Evolutionary conservation across 768 basidiomycete species (phyloP), one percentile per base, ranked within the genome.

Genomic region (Boletales sp.): DNA sequence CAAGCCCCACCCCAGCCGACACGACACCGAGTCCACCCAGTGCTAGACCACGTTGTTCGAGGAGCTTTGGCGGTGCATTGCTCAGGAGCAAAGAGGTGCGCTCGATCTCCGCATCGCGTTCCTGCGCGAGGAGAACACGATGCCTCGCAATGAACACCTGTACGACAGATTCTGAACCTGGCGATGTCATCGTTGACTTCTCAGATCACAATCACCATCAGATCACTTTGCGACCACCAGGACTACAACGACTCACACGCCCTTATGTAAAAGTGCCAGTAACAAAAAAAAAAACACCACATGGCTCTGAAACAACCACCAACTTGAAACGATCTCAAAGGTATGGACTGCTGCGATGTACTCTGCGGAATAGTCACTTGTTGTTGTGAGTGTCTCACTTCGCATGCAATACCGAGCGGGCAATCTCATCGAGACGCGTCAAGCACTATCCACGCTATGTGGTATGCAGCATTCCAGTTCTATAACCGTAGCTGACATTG

Each of bases 21-120:
- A 80, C 75, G 2, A 91, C 71, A 2, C 88, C 83, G 5, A 97
- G 73, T 40, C 85, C 85, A 27, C 79, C 79, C 1, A 97, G 66
- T 0, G 90, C 85, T 10, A 98, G 73, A 4, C 94, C 94, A 50
- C 87, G 86, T 56, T 88, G 84, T 65, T 95, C 92, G n/a, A 98
- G 76, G 9, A 94, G 73, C 55, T 84, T 89, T 1, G 86, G 85
- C 2, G 86, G 80, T 60, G 90, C 93, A 49, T 90, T 90, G 9
- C 88, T 84, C 17, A 94, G 74, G 31, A 95, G 71, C 40, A 97
- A 73, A 8, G 87, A 82, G 13, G 79, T 87, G 35, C 88, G 79
- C 51, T 87, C 84, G 54, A 93, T 80, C 60, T 97, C 95, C n/a
- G 89, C 87, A 38, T 82, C 77, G 27, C 88, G 81, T 69, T 98